A percentile compares a stretch with the other conserved stretches of the same genome.
These are phyloP conservation scores for Eucalyptus rudis DNA, from an alignment of 345 rosid genomes.

Conservation along the genomic window DNA sequence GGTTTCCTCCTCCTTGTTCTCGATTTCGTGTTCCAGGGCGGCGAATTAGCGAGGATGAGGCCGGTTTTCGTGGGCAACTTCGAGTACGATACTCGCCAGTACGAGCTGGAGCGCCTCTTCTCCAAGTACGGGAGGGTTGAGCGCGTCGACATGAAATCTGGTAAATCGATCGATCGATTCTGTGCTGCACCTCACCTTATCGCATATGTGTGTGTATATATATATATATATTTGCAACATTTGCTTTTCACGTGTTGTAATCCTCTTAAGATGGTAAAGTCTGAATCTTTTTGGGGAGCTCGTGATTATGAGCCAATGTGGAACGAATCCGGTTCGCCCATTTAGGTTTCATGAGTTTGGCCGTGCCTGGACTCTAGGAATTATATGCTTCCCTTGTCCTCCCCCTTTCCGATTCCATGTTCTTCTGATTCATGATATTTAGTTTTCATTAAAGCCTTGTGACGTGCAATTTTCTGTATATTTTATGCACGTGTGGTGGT, in stretches of 20 bases:
- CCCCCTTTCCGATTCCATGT: not conserved
- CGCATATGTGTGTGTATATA: not conserved
- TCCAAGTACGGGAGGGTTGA: constrained; percentile 71
- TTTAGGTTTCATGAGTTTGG: not conserved
- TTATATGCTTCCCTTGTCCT: not conserved
- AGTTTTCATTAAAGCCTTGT: not conserved
- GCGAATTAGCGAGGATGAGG: constrained; percentile 13
- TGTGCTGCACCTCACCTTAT: not conserved
- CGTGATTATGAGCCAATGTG: not conserved
- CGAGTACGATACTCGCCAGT: constrained; percentile 71
- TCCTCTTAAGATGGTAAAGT: not conserved
- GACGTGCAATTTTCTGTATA: not conserved
- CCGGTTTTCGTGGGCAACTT: constrained; percentile 75
- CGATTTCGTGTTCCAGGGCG: not conserved
- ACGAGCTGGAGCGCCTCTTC: constrained; percentile 66
- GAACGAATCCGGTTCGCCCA: not conserved
- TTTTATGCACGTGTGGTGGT: not conserved
- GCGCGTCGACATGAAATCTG: constrained; percentile 87
- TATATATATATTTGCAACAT: not conserved
- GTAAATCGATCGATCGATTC: constrained; percentile 8
- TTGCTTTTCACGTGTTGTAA: not conserved
- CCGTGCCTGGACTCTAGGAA: not conserved
- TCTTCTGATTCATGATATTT: not conserved
- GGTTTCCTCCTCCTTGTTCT: not conserved
- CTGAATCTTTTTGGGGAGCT: not conserved